A percentile compares a stretch with the other conserved stretches of the same genome.
These are phyloP conservation scores for sunflower (Helianthus annuus) DNA, from an alignment of 129 eudicot species.

Conservation along the genomic window HanXRQr2.0-SUNRISE NC_035445.2:3542169-3542668, in stretches of 20 bases:
- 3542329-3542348: too few species aligned
- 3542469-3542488: slow-evolving; percentile 40
- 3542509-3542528: slow-evolving; percentile 71
- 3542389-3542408: not conserved
- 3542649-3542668: too few species aligned
- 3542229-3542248: not conserved
- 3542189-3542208: not conserved
- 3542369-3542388: not conserved
- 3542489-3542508: slow-evolving; percentile 59
- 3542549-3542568: slow-evolving; percentile 71
- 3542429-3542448: slow-evolving; percentile 4
- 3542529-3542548: slow-evolving; percentile 75
- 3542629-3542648: too few species aligned
- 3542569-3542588: too few species aligned
- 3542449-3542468: slow-evolving; percentile 23
- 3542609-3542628: too few species aligned
- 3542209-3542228: not conserved
- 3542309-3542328: not conserved
- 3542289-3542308: not conserved
- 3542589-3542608: too few species aligned
- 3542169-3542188: not conserved
- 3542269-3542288: not conserved
- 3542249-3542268: not conserved
- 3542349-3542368: not conserved
- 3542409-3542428: not conserved